Conservation (phyloP, 2,329 filamentous ascomycete species). For the Lachnellula cervina region DNA sequence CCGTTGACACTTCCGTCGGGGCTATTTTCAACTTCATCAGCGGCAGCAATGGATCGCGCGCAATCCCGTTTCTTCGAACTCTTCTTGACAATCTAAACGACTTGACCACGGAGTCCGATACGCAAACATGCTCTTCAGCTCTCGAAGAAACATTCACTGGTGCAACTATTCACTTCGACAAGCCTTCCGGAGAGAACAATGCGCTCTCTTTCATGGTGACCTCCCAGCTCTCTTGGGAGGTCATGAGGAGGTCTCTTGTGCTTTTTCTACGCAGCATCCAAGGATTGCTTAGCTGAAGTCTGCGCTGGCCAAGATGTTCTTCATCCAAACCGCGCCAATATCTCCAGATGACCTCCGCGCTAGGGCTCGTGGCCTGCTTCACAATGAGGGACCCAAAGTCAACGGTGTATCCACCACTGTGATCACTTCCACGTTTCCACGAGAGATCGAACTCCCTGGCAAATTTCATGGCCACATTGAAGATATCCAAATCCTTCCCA, state of each 20-base stretch:
- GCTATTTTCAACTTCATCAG: constrained; percentile 34
- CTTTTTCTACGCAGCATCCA: background rate
- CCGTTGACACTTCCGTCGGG: constrained; percentile 33
- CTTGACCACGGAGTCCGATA: background rate
- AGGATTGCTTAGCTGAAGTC: constrained; percentile 8
- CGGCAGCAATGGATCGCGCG: constrained; percentile 30
- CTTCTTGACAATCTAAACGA: constrained; percentile 8
- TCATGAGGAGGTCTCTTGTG: constrained; percentile 6
- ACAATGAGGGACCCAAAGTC: background rate
- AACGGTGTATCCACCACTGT: constrained; percentile 10
- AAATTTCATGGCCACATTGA: constrained; percentile 13
- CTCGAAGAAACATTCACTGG: constrained; percentile 14
- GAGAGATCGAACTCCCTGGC: constrained; percentile 8
- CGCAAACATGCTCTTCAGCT: background rate
- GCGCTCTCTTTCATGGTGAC: constrained; percentile 22
- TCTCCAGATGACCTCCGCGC: no score
- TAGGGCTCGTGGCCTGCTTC: constrained; percentile 12
- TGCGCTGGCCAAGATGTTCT: constrained; percentile 1
- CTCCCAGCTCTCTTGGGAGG: constrained; percentile 20
- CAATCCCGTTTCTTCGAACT: constrained; percentile 30
- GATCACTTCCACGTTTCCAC: constrained; percentile 17
- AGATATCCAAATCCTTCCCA: constrained; percentile 3
- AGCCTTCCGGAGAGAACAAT: constrained; percentile 20
- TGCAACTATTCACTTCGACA: constrained; percentile 20
- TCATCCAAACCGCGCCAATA: constrained; percentile 1